Base-by-base conservation (phyloP, 2,329 filamentous ascomycete genomes). In the Hypomyces rosellus region DNA sequence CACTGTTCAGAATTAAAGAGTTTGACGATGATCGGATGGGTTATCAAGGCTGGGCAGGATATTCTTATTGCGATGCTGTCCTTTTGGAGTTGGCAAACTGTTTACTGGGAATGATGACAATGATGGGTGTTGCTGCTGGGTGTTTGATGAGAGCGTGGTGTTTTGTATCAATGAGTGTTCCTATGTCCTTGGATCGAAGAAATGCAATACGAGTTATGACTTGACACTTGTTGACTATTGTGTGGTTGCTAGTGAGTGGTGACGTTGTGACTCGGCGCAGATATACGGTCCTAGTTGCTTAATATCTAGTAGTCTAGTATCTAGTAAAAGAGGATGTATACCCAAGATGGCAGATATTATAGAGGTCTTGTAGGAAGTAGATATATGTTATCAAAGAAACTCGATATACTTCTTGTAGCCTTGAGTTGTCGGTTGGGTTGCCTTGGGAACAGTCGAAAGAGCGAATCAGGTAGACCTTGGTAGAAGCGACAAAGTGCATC, bases 1-100 rank as follows among this genome's bases (percentile, higher is more conserved):
- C 50, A 58, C 68, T 4, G 59, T 66, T 22, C 66, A 69, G 49
- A 63, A 61, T 6, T 62, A 57, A 47, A 15, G n/a, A 33, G 43
- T 25, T 33, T 58, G 8, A 14, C 15, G 18, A 15, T 20, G 37
- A 20, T 36, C 3, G 14, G 14, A 44, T 2, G 36, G n/a, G 13
- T n/a, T 38, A n/a, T 38, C 36, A 16, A 16, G 36, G 12, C 36
- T n/a, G 36, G 36, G 36, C 36, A n/a, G 12, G 39, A 22, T 42
- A 20, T 42, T 20, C 20, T 15, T 15, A 42, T 9, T 20, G 6
- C 22, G 39, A 11, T 16, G 36, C 14, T 16, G 36, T 38, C 36
- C n/a, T 38, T 38, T n/a, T 38, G 36, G 36, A 16, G 36, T n/a
- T 38, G 36, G 16, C 14, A 16, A 38, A n/a, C 13, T n/a, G 16